phyloP scores from a whole-genome alignment of 441 rosid genomes.

The Pelargonium myrrhifolium region DNA sequence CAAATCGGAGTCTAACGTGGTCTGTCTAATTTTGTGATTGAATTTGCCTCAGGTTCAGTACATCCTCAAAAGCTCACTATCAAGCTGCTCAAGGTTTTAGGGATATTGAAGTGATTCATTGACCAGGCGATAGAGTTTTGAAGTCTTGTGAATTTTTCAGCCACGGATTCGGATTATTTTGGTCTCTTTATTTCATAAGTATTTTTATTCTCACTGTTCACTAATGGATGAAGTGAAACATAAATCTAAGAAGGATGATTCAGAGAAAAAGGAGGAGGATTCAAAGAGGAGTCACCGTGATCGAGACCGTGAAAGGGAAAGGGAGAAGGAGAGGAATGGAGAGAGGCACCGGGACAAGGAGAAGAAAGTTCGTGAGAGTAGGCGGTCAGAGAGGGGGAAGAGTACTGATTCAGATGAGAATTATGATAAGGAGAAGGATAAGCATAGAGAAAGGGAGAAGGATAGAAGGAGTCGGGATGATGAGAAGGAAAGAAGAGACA shows the following conservation, averaged over 20 bases:
- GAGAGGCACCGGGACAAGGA: not conserved
- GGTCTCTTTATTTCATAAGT: too few species aligned
- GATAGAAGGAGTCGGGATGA: slow-evolving; percentile 13
- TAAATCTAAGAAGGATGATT: slow-evolving; percentile 30
- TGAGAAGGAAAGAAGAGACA: slow-evolving; percentile 24
- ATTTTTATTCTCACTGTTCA: not conserved
- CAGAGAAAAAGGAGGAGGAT: slow-evolving; percentile 37
- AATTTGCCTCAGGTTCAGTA: too few species aligned
- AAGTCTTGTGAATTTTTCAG: too few species aligned
- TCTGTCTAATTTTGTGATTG: too few species aligned
- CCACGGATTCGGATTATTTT: too few species aligned
- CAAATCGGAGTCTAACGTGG: too few species aligned
- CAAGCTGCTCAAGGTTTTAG: too few species aligned
- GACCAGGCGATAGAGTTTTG: too few species aligned
- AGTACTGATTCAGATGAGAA: slow-evolving; percentile 28
- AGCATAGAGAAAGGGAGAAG: slow-evolving; percentile 30
- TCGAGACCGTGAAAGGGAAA: slow-evolving; percentile 35
- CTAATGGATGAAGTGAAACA: slow-evolving; percentile 37
- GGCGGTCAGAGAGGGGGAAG: not conserved
- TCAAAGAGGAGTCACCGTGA: slow-evolving; percentile 43
- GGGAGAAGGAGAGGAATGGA: slow-evolving; percentile 20
- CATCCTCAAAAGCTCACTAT: too few species aligned
- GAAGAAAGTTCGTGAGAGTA: not conserved
- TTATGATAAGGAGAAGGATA: slow-evolving; percentile 36
- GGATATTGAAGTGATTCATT: too few species aligned